Evolutionary conservation across 306 rosid genomes (phyloP).

Genomic region (Castanopsis chinensis): DNA sequence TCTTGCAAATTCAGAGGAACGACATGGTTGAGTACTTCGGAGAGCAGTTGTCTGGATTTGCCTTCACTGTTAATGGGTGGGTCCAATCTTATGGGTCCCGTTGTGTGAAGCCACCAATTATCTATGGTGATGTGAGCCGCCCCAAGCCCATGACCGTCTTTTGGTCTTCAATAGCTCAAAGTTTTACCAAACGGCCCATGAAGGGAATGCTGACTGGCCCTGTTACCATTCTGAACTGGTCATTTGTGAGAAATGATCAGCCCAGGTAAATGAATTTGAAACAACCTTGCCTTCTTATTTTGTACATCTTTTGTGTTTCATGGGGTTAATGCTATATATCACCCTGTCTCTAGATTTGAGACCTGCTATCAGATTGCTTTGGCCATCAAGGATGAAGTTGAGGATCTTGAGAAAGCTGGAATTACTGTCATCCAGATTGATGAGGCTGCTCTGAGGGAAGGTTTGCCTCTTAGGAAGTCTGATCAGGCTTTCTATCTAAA

Average conservation of each 20-base stretch:
- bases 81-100: constrained; percentile 89
- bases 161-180: constrained; percentile 87
- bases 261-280: constrained; percentile 49
- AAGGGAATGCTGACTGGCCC: constrained; percentile 96
- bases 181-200: constrained; percentile 80
- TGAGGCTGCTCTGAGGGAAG: constrained; percentile 91
- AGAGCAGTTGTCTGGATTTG: constrained; percentile 87
- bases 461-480: constrained; percentile 72
- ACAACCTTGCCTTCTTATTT: neutral
- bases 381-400: constrained; percentile 89
- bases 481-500: constrained; percentile 71
- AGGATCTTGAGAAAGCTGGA: constrained; percentile 85
- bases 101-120: constrained; percentile 85
- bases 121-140: constrained; percentile 91
- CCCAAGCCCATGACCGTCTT: constrained; percentile 91
- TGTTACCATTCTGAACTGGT: constrained; percentile 87
- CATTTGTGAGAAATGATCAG: constrained; percentile 82
- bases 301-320: neutral
- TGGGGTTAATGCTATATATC: constrained; percentile 3
- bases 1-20: constrained; percentile 59
- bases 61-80: constrained; percentile 91
- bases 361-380: constrained; percentile 90
- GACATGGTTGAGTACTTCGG: constrained; percentile 96
- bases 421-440: constrained; percentile 79
- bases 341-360: constrained; percentile 47